Base-by-base conservation (phyloP, 345 rosid species). In the Populus ilicifolia region DNA sequence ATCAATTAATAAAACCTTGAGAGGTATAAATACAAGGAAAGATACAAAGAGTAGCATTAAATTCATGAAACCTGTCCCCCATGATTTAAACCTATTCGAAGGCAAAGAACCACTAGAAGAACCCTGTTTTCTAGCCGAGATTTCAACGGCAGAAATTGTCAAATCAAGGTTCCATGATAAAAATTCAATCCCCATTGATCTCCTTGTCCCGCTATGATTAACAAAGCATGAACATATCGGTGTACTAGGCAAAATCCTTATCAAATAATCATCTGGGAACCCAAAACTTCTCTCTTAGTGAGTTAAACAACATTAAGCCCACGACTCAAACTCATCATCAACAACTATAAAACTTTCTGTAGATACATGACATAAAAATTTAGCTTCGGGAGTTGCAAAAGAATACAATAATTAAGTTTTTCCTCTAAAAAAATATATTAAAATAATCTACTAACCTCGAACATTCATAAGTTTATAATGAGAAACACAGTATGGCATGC, bases 131-230 rank as follows among this genome's bases (percentile, higher is more conserved):
- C 7, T 75, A 14, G 98, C 90, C 38, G 86, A 82, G 13, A 85
- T 89, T 85, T 95, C 96, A 85, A 93, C 78, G 0, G 91, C 85
- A 20, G 98, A 93, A 76, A 91, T 87, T 68, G 97, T 92, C 27
- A 89, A 76, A 44, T 89, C 89, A 25, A 90, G 87, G 29, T 87
- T 82, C 97, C 96, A 93, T 1, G 88, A 87, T 75, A 93, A 44
- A 65, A 93, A 93, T 83, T 93, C 97, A 41, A 95, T 92, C 86
- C 93, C 96, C 99, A 90, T 89, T 13, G 99, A 93, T 81, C 91
- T 93, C 86, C 84, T 95, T 81, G 96, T 95, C 54, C 96, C 95
- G 75, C 87, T 74, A 50, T 88, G 84, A 79, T 90, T 93, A 70
- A 93, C 83, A 39, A 39, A 93, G 81, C 29, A 88, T 82, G 81